Base-by-base conservation (phyloP, 805 yeast species). In the Wickerhamomyces bisporus region DNA sequence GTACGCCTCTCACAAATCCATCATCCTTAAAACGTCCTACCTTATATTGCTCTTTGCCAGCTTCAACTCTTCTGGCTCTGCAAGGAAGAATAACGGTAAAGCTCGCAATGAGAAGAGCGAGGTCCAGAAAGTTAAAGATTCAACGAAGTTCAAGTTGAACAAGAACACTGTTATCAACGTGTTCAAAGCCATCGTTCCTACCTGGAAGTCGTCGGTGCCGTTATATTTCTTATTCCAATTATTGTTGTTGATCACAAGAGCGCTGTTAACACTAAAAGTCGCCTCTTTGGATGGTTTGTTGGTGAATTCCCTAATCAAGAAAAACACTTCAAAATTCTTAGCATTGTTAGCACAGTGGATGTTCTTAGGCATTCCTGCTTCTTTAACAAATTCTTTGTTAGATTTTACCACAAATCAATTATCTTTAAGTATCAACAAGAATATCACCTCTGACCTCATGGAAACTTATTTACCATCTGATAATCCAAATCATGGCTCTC, bases 231-330 rank as follows among this genome's bases (percentile, higher is more conserved):
- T 35, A 1, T 13, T 48, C 2, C 58, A 53, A 32, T 18, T 55
- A 5, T n/a, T 66, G 0, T 65, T 86, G 19, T 66, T 89, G 32
- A 70, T 84, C 3, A 46, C 73, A 5, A 71, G 95, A 46, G 91
- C 96, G 0, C 58, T 80, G 18, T 62, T 89, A 20, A 81, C 95
- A 3, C 69, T 89, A 33, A 79, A 80, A 52, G 89, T 88, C 13
- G 96, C 97, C 6, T 75, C 81, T 11, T 67, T 89, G 41, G 97
- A 89, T 59, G 97, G 97, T 47, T 68, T 70, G 53, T 65, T 89
- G 38, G 96, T 89, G 5, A 86, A 95, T 0, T 77, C 86, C 1
- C 70, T 89, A 48, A 85, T 89, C 21, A 73, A 81, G 29, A 86
- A 82, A 44, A 71, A 72, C 35, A 82, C 87, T 44, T 66, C 70